Base-by-base conservation (phyloP, 257 asterid species). In the Solanum clarkiae region DNA sequence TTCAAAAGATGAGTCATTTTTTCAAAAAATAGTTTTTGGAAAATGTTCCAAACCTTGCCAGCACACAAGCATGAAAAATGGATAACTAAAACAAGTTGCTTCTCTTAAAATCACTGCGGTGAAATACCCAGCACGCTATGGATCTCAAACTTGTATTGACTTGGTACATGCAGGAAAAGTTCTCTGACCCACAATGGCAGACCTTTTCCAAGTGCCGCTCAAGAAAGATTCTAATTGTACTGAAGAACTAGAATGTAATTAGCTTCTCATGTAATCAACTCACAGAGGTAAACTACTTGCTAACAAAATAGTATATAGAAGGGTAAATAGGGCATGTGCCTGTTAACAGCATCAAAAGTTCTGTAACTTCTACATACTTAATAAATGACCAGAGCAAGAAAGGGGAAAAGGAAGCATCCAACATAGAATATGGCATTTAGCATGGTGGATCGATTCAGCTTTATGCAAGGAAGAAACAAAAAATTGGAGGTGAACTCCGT, bases 381-480 rank as follows among this genome's bases (percentile, higher is more conserved):
- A 36, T 40, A 44, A 36, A 70, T 71, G 54, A 71, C 55, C 32
- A 94, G 92, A 66, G 91, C 29, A 29, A 18, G 82, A 82, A 63
- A 91, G 32, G 55, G 55, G 6, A 20, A 71, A 71, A 20, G 18
- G 80, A 42, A 40, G n/a, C 15, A 15, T 70, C 55, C 29, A n/a
- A 18, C 51, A 42, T 10, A 71, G 10, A 71, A 18, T 55, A 7
- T 17, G 62, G 62, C 62, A 56, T 56, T 44, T n/a, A 44, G 20
- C 18, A 44, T 22, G 81, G 59, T 22, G 55, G 81, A 56, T 22
- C 59, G 42, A 74, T 22, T 47, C 20, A 45, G 59, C 59, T 45
- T 13, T 72, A 47, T 22, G 81, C 0, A 45, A 74, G 59, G 81
- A 74, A 74, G 81, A 47, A 74, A 74, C 42, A n/a, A 74, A 22